Percentiles rank a stretch among this genome's conserved stretches.
phyloP scores from a whole-genome alignment of 1,139 yeast species.

The Sugiyamaella novakii region DNA sequence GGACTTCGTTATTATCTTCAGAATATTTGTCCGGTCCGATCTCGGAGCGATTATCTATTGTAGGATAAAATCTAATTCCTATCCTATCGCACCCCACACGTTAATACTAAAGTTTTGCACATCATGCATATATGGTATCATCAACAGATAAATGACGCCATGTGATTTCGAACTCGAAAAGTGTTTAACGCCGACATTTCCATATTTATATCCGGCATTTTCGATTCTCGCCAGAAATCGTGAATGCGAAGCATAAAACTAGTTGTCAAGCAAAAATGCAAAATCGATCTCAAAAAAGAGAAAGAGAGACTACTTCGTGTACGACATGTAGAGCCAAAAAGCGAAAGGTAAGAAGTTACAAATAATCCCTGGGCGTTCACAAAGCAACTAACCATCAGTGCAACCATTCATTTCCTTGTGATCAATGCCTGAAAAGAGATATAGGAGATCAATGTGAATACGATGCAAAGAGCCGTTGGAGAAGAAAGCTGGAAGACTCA shows the following conservation, averaged over 20 bases:
- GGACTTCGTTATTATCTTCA: too few species aligned
- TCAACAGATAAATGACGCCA: not conserved
- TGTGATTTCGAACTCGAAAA: not conserved
- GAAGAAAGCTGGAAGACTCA: conserved; percentile 10
- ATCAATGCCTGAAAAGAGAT: conserved; percentile 19
- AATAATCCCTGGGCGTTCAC: not conserved
- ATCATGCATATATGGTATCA: conserved; percentile 1
- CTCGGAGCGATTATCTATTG: too few species aligned
- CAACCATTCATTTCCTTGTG: conserved; percentile 22
- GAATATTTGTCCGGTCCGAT: too few species aligned
- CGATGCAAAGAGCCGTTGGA: conserved; percentile 22
- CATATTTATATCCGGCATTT: conserved; percentile 14
- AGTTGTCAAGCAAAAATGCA: not conserved
- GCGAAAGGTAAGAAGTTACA: conserved; percentile 15
- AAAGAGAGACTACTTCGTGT: conserved; percentile 22
- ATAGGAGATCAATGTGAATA: conserved; percentile 16
- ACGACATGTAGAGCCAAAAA: conserved; percentile 17
- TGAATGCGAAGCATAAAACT: too few species aligned
- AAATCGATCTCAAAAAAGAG: conserved; percentile 7
- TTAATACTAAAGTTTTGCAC: too few species aligned
- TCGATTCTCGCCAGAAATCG: too few species aligned
- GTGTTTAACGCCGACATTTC: conserved; percentile 10
- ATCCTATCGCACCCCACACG: too few species aligned
- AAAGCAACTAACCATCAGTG: conserved; percentile 12
- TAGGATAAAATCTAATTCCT: too few species aligned